Percentiles rank a stretch among this genome's conserved stretches.
Conservation (phyloP, 352 stramenopile species). For the Phytophthora foliorum region DNA sequence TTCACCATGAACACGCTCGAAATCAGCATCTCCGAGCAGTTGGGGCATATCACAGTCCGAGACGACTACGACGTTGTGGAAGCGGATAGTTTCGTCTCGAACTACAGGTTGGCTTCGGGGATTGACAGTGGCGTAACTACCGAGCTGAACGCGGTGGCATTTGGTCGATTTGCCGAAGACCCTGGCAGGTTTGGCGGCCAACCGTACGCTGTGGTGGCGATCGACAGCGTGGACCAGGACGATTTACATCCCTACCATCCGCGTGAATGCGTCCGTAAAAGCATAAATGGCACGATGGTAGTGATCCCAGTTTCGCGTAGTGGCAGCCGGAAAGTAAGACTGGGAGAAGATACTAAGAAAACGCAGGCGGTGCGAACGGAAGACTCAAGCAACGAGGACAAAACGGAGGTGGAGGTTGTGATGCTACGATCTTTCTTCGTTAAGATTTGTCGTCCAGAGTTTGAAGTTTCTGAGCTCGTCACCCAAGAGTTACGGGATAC, state of each 20-base stretch:
- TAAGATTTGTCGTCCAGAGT: slow-evolving; percentile 20
- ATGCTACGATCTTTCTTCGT: slow-evolving; percentile 22
- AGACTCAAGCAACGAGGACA: background rate
- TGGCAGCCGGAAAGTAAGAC: background rate
- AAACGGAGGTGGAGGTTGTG: slow-evolving; percentile 21
- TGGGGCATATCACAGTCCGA: slow-evolving; percentile 38
- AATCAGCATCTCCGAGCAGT: slow-evolving; percentile 44
- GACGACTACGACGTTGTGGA: slow-evolving; percentile 30
- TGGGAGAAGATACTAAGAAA: too few relatives aligned
- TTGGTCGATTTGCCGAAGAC: slow-evolving; percentile 20
- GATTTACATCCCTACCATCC: slow-evolving; percentile 47
- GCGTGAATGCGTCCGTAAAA: slow-evolving; percentile 32
- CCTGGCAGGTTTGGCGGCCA: background rate
- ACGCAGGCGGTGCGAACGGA: too few relatives aligned
- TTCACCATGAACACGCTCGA: slow-evolving; percentile 44
- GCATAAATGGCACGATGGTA: slow-evolving; percentile 23
- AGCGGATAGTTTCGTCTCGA: slow-evolving; percentile 11
- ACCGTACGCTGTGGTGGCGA: slow-evolving; percentile 20
- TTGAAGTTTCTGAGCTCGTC: slow-evolving; percentile 13
- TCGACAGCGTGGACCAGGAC: slow-evolving; percentile 41
- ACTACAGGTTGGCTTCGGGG: slow-evolving; percentile 17
- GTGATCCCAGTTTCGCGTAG: slow-evolving; percentile 11
- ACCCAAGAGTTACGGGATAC: slow-evolving; percentile 16
- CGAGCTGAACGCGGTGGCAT: slow-evolving; percentile 29
- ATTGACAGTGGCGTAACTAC: slow-evolving; percentile 16